phyloP scores from a whole-genome alignment of 805 yeast genomes.

The Clavispora santaluciae region DNA sequence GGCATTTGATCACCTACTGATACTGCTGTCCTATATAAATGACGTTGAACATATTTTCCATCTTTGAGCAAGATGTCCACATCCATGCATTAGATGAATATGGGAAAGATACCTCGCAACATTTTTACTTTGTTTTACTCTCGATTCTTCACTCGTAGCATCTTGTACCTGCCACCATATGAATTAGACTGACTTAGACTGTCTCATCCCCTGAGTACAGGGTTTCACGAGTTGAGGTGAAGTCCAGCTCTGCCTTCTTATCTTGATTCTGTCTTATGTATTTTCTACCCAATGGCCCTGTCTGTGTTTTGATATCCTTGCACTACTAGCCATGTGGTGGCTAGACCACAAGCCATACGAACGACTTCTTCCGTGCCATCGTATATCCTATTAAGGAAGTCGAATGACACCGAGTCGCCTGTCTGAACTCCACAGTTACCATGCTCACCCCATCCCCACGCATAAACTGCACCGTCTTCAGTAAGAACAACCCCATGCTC shows the following conservation, averaged over 20 bases:
- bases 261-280: no score
- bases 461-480: constrained; percentile 35
- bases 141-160: no score
- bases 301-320: no score
- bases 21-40: constrained; percentile 61
- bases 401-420: constrained; percentile 30
- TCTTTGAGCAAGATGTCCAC: constrained; percentile 41
- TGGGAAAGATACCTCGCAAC: constrained; percentile 76
- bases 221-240: no score
- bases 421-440: constrained; percentile 75
- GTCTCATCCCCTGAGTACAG: no score
- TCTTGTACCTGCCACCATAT: no score
- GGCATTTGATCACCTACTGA: constrained; percentile 27
- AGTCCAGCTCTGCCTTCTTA: no score
- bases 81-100: constrained; percentile 54
- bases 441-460: constrained; percentile 99
- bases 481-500: constrained; percentile 69
- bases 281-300: no score
- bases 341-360: constrained; percentile 56
- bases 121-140: no score
- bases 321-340: constrained; percentile 60
- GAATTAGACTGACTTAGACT: no score
- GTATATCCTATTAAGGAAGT: constrained; percentile 32
- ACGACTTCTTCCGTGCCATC: constrained; percentile 18
- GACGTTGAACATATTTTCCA: constrained; percentile 79